phyloP scores from a whole-genome alignment of 148 eudicot genomes.

The Simmondsia chinensis region DNA sequence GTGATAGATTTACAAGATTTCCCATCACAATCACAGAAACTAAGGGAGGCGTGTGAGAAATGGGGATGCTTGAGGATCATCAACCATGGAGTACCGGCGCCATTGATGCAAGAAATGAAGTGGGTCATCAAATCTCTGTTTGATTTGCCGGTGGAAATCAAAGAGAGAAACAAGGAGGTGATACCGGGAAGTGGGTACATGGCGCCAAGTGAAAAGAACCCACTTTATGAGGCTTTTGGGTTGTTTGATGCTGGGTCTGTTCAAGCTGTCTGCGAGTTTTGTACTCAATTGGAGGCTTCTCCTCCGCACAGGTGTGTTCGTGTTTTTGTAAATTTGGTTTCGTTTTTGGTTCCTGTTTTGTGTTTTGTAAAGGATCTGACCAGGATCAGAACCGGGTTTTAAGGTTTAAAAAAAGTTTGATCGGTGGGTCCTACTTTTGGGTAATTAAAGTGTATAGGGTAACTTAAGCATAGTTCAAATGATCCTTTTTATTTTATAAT shows the following conservation, averaged over 20 bases:
- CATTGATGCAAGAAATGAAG: slow-evolving; percentile 59
- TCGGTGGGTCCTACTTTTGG: no score
- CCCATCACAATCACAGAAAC: slow-evolving; percentile 14
- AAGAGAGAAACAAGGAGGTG: slow-evolving; percentile 42
- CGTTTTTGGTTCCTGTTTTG: background rate
- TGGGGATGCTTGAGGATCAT: slow-evolving; percentile 64
- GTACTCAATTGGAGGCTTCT: slow-evolving; percentile 38
- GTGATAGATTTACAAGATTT: slow-evolving; percentile 36
- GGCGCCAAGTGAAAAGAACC: slow-evolving; percentile 35
- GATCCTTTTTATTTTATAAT: no score
- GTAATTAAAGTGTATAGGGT: no score
- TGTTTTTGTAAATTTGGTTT: background rate
- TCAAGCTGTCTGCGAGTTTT: slow-evolving; percentile 35
- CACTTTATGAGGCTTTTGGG: slow-evolving; percentile 57
- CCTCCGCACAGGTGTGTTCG: slow-evolving; percentile 34
- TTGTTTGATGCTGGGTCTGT: slow-evolving; percentile 38
- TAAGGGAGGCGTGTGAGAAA: slow-evolving; percentile 40
- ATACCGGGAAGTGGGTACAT: slow-evolving; percentile 57
- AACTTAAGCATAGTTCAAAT: no score
- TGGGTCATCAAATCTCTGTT: slow-evolving; percentile 24
- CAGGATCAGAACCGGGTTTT: no score
- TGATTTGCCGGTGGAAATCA: slow-evolving; percentile 50
- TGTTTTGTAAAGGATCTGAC: background rate
- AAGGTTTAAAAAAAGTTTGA: no score
- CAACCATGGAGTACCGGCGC: slow-evolving; percentile 36